These are phyloP conservation scores for Petrea volubilis DNA, from an alignment of 257 asterid species.

Conservation along the genomic window DNA sequence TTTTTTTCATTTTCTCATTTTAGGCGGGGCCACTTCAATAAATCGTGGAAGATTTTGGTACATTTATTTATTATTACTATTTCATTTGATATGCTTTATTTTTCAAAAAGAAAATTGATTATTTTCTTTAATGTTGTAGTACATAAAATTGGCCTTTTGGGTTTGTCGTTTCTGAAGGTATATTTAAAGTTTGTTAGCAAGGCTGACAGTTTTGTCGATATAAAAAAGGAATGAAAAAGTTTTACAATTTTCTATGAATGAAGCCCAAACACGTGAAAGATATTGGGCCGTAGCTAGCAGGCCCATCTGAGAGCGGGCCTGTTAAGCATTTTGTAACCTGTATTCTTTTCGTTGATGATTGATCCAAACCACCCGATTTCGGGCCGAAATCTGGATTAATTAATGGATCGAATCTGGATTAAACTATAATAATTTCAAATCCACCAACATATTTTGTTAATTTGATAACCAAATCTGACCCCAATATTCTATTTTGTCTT, in stretches of 20 bases:
- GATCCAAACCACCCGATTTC: neutral
- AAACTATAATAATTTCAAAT: too few relatives aligned
- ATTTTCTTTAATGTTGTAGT: neutral
- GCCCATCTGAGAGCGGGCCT: neutral
- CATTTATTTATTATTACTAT: slow-evolving; percentile 1
- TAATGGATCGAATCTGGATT: too few relatives aligned
- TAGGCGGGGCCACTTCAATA: neutral
- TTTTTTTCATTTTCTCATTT: too few relatives aligned
- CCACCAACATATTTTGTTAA: too few relatives aligned
- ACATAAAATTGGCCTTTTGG: neutral
- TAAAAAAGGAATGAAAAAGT: neutral
- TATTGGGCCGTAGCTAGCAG: neutral
- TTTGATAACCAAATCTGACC: too few relatives aligned
- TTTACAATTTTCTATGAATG: neutral
- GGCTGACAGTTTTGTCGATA: neutral
- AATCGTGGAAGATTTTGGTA: slow-evolving; percentile 8
- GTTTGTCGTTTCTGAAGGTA: neutral
- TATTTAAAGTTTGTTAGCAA: neutral
- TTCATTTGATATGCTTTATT: neutral
- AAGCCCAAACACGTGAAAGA: neutral
- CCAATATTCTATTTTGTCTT: too few relatives aligned
- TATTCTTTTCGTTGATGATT: neutral
- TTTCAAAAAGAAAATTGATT: neutral
- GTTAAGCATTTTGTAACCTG: neutral
- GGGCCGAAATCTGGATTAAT: neutral